Evolutionary conservation across 1,139 yeast genomes (phyloP).

Genomic region (Nadsonia starkeyi-henricii): DNA sequence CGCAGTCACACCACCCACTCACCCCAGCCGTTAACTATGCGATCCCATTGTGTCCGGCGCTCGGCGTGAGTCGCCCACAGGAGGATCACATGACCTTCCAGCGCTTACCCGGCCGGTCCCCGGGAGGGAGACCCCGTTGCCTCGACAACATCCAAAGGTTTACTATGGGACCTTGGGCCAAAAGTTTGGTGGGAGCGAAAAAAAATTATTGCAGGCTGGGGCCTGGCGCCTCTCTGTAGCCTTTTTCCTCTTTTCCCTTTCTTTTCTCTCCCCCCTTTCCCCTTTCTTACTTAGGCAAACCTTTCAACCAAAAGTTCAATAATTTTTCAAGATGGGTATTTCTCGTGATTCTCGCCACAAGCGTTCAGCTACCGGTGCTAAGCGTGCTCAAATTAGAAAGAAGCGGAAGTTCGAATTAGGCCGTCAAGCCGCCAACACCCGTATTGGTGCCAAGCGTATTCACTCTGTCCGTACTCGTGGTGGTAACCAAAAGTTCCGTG

Average conservation of each 20-base stretch:
- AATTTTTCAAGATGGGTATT: conserved; percentile 98
- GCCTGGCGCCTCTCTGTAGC: no score
- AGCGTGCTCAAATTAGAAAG: conserved; percentile 99
- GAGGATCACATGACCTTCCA: background rate
- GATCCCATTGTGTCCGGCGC: no score
- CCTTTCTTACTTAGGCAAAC: no score
- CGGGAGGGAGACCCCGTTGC: background rate
- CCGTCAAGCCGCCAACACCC: conserved; percentile 99
- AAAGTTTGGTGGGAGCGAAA: no score
- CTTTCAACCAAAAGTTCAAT: no score
- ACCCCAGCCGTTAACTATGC: no score
- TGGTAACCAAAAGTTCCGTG: conserved; percentile 99
- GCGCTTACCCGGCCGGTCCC: background rate
- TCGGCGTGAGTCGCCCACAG: background rate
- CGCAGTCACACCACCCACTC: no score
- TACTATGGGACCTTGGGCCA: no score
- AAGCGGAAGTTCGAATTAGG: conserved; percentile 99
- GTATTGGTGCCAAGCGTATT: conserved; percentile 97
- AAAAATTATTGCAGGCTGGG: no score
- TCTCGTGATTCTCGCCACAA: conserved; percentile 99
- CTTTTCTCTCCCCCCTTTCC: no score
- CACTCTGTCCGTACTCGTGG: conserved; percentile 99
- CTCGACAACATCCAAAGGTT: no score
- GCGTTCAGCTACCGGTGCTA: conserved; percentile 99
- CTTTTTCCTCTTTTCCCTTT: no score